These are phyloP conservation scores for Magnolia changhungtana DNA, from an alignment of 164 flowering plant genomes.

Conservation along the genomic window DNA sequence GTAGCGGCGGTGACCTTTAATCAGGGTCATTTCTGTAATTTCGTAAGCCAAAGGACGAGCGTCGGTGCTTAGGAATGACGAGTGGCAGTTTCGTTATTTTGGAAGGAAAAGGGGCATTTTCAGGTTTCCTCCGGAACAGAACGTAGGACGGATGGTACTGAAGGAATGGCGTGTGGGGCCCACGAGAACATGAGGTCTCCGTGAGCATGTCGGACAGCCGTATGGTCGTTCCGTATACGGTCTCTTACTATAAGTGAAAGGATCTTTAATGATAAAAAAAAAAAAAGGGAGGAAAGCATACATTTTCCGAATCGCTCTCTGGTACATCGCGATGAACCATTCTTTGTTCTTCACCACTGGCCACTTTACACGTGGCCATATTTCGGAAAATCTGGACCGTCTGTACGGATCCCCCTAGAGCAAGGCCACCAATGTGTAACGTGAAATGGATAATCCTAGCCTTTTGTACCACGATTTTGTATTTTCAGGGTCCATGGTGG, in stretches of 20 bases:
- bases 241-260: constrained; percentile 15
- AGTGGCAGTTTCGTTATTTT: constrained; percentile 13
- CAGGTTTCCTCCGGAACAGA: constrained; percentile 3
- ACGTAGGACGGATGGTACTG: constrained; percentile 6
- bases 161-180: constrained; percentile 27
- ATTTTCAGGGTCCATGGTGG: too few relatives aligned
- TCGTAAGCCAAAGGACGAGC: not conserved
- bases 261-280: not conserved
- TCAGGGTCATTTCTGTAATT: not conserved
- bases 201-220: constrained; percentile 70
- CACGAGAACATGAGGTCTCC: constrained; percentile 29
- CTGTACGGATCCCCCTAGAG: too few relatives aligned
- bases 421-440: too few relatives aligned
- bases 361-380: too few relatives aligned
- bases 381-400: too few relatives aligned
- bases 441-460: too few relatives aligned
- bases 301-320: not conserved
- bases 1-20: not conserved
- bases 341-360: not conserved
- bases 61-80: not conserved
- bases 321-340: not conserved
- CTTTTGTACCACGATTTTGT: too few relatives aligned
- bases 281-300: not conserved
- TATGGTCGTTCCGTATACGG: constrained; percentile 76
- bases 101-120: not conserved